Evolutionary conservation across 768 basidiomycete species (phyloP).

Genomic region (Pleurotus giganteus): DNA sequence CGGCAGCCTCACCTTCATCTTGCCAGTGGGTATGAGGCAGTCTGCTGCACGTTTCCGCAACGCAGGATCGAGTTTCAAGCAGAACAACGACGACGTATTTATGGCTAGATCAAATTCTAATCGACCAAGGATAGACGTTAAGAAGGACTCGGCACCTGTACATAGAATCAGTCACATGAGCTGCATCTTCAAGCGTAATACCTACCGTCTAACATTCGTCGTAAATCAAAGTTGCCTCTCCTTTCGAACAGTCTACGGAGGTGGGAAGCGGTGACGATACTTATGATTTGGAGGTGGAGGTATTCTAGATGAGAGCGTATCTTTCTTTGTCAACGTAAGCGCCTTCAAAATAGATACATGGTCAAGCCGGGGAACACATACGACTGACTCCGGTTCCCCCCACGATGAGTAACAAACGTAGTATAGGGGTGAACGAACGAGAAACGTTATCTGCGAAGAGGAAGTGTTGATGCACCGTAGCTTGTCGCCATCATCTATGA

Average conservation of each 20-base stretch:
- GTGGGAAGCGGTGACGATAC: slow-evolving; percentile 84
- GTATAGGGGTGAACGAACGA: slow-evolving; percentile 85
- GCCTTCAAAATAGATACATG: not conserved
- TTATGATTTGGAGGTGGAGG: slow-evolving; percentile 89
- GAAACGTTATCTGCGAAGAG: slow-evolving; percentile 78
- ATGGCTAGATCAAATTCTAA: slow-evolving; percentile 81
- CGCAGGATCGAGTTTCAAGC: slow-evolving; percentile 68
- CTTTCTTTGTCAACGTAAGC: slow-evolving; percentile 64
- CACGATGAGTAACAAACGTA: slow-evolving; percentile 89
- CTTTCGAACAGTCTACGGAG: slow-evolving; percentile 84
- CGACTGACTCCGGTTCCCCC: slow-evolving; percentile 96
- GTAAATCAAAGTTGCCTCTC: slow-evolving; percentile 88
- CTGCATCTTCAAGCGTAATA: not conserved
- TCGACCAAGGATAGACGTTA: slow-evolving; percentile 66
- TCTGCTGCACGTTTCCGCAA: slow-evolving; percentile 79
- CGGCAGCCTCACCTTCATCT: slow-evolving; percentile 65
- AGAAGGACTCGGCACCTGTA: slow-evolving; percentile 78
- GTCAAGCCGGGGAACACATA: slow-evolving; percentile 39
- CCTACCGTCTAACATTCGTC: slow-evolving; percentile 67
- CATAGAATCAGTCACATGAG: not conserved
- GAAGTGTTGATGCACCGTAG: slow-evolving; percentile 83
- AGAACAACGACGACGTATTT: slow-evolving; percentile 77
- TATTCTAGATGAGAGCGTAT: slow-evolving; percentile 93
- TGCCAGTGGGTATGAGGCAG: slow-evolving; percentile 72
- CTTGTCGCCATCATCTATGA: slow-evolving; percentile 89